Base-by-base conservation (phyloP, 352 stramenopile genomes). In the Globisporangium recalcitrans region DNA sequence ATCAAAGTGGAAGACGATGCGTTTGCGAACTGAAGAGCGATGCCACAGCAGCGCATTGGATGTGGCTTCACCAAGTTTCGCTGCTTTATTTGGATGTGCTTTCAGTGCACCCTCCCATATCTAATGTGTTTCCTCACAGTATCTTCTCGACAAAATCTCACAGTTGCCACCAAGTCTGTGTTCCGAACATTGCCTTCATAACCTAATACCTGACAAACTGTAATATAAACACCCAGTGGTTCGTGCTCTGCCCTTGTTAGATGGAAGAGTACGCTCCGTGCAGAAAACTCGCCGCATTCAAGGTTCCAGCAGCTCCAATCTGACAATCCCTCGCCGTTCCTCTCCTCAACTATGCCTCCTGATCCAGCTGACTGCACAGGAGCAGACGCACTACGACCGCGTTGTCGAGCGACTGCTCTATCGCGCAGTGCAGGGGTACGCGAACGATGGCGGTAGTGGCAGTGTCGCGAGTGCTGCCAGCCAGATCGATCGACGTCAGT, bases 401-500 rank as follows among this genome's bases (percentile, higher is more conserved):
- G 36, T 44, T 44, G 36, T 44, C 4, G 36, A 14, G 2, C 36
- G 36, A 44, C 16, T 44, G 36, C 14, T 44, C 36, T 21, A 44
- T 21, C 36, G 36, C 14, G 36, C 16, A 21, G 36, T 44, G 1
- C 36, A 44, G 16, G 36, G 21, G 36, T 44, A 44, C 14, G 5
- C 36, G 14, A 44, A 21, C 36, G n/a, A 44, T 44, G 7, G 36
- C 16, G 36, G 36, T 14, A 21, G 36, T 8, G 13, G 11, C 7
- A n/a, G n/a, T n/a, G n/a, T n/a, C n/a, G 34, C 16, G 13, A 22
- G 19, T 42, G 13, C 4, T 4, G 14, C 36, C 36, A 9, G 14
- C 3, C 48, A 65, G 16, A n/a, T 67, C 16, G 52, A 69, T 42
- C 52, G 22, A 10, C 34, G 66, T 24, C 24, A 63, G 13, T 64